Evolutionary conservation across 1,139 yeast species (phyloP).

Genomic region (Nakaseomyces sp.): DNA sequence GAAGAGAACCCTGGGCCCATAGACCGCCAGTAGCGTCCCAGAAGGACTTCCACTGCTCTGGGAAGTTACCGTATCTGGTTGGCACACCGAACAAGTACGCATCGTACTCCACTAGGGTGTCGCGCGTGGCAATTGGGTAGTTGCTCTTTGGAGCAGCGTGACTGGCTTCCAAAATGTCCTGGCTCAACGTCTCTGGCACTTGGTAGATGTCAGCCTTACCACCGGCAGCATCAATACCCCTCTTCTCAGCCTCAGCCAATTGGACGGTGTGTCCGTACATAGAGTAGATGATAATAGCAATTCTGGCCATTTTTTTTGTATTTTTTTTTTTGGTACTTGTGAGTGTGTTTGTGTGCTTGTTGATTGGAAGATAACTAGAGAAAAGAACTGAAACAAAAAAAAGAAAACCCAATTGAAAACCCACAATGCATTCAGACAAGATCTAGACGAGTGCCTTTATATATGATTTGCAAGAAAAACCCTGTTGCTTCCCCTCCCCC

Average conservation of each 20-base stretch:
- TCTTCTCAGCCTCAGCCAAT: slow-evolving; percentile 59
- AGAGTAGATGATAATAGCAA: slow-evolving; percentile 66
- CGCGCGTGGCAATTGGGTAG: slow-evolving; percentile 59
- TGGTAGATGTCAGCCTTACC: slow-evolving; percentile 64
- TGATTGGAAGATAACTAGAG: no score
- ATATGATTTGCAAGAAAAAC: no score
- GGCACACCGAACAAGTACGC: slow-evolving; percentile 76
- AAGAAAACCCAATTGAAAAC: no score
- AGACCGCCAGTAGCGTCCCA: slow-evolving; percentile 78
- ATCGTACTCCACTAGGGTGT: slow-evolving; percentile 56
- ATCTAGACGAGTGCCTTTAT: no score
- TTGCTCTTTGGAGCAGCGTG: slow-evolving; percentile 63
- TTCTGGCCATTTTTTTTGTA: slow-evolving; percentile 21
- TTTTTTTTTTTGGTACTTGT: neutral
- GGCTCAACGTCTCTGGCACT: slow-evolving; percentile 68
- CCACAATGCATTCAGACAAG: no score
- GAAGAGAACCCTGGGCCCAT: slow-evolving; percentile 69
- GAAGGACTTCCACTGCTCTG: slow-evolving; percentile 75
- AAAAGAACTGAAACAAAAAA: no score
- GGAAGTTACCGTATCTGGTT: slow-evolving; percentile 74
- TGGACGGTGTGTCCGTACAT: slow-evolving; percentile 69
- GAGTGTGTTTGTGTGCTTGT: no score
- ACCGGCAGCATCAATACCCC: slow-evolving; percentile 68
- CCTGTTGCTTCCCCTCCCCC: no score
- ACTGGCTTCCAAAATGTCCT: slow-evolving; percentile 50